Evolutionary conservation across 192 early-diverging fungal species (phyloP).

Genomic region (Geranomyces michiganensis): DNA sequence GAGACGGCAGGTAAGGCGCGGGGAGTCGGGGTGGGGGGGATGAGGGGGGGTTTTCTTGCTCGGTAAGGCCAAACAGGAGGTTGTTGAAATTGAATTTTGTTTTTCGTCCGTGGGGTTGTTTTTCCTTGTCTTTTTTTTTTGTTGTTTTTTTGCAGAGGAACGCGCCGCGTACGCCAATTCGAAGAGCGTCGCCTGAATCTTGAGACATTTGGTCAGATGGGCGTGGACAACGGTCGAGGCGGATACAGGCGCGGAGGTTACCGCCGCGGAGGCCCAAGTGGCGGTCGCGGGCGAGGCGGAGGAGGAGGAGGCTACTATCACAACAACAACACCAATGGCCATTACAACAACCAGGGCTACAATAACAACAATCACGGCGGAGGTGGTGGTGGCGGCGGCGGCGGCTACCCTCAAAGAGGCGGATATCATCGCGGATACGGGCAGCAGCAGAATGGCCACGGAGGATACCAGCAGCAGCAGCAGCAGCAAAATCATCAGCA

Average conservation of each 20-base stretch:
- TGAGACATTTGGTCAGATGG: slow-evolving; percentile 93
- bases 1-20: slow-evolving; percentile 57
- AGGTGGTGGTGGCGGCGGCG: background rate
- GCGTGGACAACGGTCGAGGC: slow-evolving; percentile 31
- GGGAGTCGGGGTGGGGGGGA: too few relatives aligned
- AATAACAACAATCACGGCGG: background rate
- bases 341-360: slow-evolving; percentile 9
- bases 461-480: slow-evolving; percentile 13
- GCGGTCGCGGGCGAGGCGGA: slow-evolving; percentile 26
- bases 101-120: background rate
- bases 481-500: slow-evolving; percentile 25
- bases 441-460: slow-evolving; percentile 1
- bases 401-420: background rate
- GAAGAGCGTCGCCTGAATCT: slow-evolving; percentile 91
- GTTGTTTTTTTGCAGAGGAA: slow-evolving; percentile 22
- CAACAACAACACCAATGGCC: background rate
- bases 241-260: slow-evolving; percentile 35
- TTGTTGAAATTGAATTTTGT: too few relatives aligned
- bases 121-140: background rate
- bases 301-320: slow-evolving; percentile 12
- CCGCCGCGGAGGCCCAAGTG: slow-evolving; percentile 14
- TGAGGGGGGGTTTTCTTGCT: too few relatives aligned
- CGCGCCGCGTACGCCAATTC: slow-evolving; percentile 72
- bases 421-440: slow-evolving; percentile 13
- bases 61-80: too few relatives aligned